Evolutionary conservation across 345 rosid species (phyloP).

Genomic region (Combretum micranthum): DNA sequence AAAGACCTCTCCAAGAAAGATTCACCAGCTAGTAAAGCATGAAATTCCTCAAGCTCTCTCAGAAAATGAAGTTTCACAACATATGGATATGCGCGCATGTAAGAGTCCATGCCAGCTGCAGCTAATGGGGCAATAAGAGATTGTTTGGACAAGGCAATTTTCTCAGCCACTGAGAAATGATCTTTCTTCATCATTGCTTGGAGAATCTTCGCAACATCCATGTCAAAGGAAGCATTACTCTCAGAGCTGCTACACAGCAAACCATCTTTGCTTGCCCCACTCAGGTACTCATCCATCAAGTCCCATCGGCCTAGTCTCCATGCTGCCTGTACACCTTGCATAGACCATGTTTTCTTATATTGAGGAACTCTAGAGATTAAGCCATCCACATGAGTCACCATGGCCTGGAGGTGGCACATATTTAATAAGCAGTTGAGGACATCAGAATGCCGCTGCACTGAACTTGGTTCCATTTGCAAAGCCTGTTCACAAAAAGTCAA

Average conservation of each 20-base stretch:
- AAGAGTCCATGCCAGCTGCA: constrained; percentile 99
- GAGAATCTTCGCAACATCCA: constrained; percentile 91
- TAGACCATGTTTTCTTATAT: constrained; percentile 96
- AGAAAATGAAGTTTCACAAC: constrained; percentile 89
- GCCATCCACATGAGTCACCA: constrained; percentile 95
- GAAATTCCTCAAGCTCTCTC: constrained; percentile 81
- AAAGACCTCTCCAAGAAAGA: constrained; percentile 85
- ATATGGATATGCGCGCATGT: constrained; percentile 82
- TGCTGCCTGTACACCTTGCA: constrained; percentile 99
- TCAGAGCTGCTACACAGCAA: constrained; percentile 81
- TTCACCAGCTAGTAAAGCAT: constrained; percentile 50
- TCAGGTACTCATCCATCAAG: constrained; percentile 92
- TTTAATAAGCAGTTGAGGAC: constrained; percentile 86
- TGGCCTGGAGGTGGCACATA: constrained; percentile 98
- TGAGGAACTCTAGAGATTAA: constrained; percentile 79
- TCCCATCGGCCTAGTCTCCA: constrained; percentile 99
- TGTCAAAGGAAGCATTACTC: constrained; percentile 93
- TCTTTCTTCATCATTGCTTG: constrained; percentile 93
- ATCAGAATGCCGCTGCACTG: constrained; percentile 90
- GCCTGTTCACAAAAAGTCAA: constrained; percentile 93
- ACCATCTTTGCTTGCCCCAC: constrained; percentile 80
- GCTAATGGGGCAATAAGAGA: constrained; percentile 95
- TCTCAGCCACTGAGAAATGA: constrained; percentile 66
- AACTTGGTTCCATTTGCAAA: constrained; percentile 88
- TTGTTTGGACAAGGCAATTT: constrained; percentile 79